Percentiles rank a stretch among this genome's conserved stretches.
Evolutionary conservation across 495 filamentous ascomycete genomes (phyloP).

Genomic region (Annulohypoxylon bovei): DNA sequence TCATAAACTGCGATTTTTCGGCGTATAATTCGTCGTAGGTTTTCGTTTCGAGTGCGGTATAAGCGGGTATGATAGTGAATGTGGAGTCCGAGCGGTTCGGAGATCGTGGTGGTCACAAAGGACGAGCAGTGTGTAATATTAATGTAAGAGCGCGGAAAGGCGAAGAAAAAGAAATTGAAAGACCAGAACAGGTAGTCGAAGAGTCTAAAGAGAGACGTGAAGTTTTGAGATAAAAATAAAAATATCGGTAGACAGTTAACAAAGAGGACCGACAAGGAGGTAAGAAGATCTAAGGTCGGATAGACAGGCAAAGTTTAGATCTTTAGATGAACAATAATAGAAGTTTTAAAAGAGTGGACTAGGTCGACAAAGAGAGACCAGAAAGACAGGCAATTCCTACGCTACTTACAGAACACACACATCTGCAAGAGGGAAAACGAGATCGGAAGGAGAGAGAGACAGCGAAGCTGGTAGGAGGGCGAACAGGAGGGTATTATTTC

Average conservation of each 20-base stretch:
- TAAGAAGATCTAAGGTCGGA: conserved; percentile 26
- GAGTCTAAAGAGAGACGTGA: conserved; percentile 45
- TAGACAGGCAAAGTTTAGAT: conserved; percentile 31
- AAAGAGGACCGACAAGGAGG: conserved; percentile 32
- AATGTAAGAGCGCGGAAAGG: conserved; percentile 21
- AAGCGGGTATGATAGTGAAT: conserved; percentile 25
- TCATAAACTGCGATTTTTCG: not conserved
- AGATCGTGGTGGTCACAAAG: conserved; percentile 30
- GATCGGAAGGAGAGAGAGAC: conserved; percentile 38
- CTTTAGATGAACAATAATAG: conserved; percentile 34
- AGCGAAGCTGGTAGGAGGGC: conserved; percentile 37
- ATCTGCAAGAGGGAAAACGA: conserved; percentile 42
- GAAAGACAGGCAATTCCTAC: conserved; percentile 37
- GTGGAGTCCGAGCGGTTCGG: conserved; percentile 39
- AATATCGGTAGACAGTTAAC: conserved; percentile 27
- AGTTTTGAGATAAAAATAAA: conserved; percentile 29
- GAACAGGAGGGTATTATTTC: conserved; percentile 42
- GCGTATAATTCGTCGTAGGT: conserved; percentile 17
- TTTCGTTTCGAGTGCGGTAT: conserved; percentile 27
- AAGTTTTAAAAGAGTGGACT: conserved; percentile 34
- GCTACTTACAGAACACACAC: conserved; percentile 44
- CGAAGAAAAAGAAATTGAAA: conserved; percentile 33
- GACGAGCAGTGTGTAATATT: conserved; percentile 45
- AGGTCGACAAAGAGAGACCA: conserved; percentile 39
- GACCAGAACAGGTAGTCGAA: conserved; percentile 39